Evolutionary conservation across 129 eudicot species (phyloP), one percentile per base, ranked within the genome.

Genomic region (Scalesia atractyloides): DNA sequence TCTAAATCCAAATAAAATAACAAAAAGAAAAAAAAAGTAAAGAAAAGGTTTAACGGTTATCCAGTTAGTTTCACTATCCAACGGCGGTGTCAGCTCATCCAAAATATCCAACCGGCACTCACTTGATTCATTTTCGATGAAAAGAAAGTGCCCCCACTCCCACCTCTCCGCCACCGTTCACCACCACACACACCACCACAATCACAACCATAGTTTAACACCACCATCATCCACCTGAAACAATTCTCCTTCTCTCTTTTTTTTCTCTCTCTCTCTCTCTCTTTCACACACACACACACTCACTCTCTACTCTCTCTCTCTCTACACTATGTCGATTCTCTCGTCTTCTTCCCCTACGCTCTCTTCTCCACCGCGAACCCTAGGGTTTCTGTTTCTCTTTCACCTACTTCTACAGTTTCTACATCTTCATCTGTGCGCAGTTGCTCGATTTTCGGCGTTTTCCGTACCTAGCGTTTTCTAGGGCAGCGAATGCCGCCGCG

Each of bases 341-440:
- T 81, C 87, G 43, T 57, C 84, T 12, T 73, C 86, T 44, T 66
- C 84, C 20, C 51, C 81, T 15, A 47, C 86, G 24, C 82, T 79
- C 41, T 73, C 69, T 68, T 79, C 58, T 73, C 78, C 51, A 65
- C 83, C 58, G 43, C 79, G 9, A 80, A 75, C 14, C 72, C 88
- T 81, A 82, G 80, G 83, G 78, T 79, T 68, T 66, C 84, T 10
- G 20, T 72, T 15, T 73, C 81, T 11, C 66, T 73, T 24, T 49
- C 44, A 16, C 19, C 73, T 41, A 72, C 68, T 47, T 77, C 60
- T 60, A 80, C 41, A 30, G 61, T 54, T 59, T 52, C 71, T 33
- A 34, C 73, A 47, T 13, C 76, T 16, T 64, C 48, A 17, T 81
- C 79, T 15, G 19, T 73, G 12, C 76, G 82, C 30, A 63, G 22